Base-by-base conservation (phyloP, 257 asterid species). In the Striga asiatica region DNA sequence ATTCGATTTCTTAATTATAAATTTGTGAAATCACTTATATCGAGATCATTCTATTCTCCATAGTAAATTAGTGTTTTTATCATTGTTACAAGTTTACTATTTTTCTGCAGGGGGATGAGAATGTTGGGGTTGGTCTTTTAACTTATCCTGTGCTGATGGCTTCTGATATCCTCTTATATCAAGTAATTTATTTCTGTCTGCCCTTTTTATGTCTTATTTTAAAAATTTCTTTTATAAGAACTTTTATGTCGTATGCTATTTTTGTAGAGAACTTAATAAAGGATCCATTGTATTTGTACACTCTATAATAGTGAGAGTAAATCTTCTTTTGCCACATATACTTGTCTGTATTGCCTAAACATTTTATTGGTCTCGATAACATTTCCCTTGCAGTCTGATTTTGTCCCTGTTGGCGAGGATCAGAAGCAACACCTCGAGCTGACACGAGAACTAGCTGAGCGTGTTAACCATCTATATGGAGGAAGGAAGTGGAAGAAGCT, bases 131-230 rank as follows among this genome's bases (percentile, higher is more conserved):
- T 64, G 95, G 79, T 52, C 89, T 88, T 57, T 76, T 92, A 61
- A 88, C 95, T 27, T 92, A 88, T 75, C 97, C 99, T 37, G 95
- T 84, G 64, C 77, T 92, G 71, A 92, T 92, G 95, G 94, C 99
- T 37, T 85, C 97, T 62, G 99, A 88, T 73, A 92, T 92, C 66
- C 95, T 92, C 62, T 79, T 88, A 62, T 88, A 88, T 66, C 97
- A 88, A 86, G 97, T 83, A 62, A 58, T 43, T 65, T 68, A 27
- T 56, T 54, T 55, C 1, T 19, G 13, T 46, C 20, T 31, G 31
- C 53, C 3, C 25, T 21, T 7, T 23, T 37, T 19, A 1, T 6
- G 0, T 35, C 9, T 12, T 13, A 2, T 0, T 22, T 25, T 25
- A 16, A 9, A 46, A 9, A 7, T 17, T 43, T 31, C 50, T 42